Conservation (phyloP, 2,329 filamentous ascomycete species). For the Colletotrichum endophyticum region DNA sequence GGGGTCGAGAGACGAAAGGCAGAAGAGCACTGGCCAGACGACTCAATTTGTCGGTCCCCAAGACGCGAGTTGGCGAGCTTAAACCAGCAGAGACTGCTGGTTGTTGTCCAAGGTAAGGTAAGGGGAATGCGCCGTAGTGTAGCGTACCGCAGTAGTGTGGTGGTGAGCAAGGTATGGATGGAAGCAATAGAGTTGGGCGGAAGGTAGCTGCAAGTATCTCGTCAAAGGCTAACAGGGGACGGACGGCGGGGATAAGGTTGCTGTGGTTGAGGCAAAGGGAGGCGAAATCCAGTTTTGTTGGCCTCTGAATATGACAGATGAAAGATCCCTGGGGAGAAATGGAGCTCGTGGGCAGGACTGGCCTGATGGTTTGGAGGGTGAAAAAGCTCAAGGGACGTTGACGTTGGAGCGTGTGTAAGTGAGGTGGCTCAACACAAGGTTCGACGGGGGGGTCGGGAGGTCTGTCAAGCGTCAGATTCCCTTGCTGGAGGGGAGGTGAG, state of each 20-base stretch:
- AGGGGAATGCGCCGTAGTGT: neutral
- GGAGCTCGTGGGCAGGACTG: neutral
- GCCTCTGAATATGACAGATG: neutral
- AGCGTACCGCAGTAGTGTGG: neutral
- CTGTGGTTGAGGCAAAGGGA: neutral
- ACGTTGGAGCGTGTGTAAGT: neutral
- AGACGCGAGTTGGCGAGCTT: neutral
- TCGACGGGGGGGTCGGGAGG: neutral
- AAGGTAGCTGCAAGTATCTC: neutral
- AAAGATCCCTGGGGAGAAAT: neutral
- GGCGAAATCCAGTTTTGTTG: neutral
- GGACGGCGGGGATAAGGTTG: slow-evolving; percentile 10
- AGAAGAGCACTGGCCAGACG: neutral
- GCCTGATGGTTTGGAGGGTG: neutral
- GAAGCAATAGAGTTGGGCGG: neutral
- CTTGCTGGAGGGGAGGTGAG: neutral
- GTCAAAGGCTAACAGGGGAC: neutral
- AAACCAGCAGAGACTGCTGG: neutral
- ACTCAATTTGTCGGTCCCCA: neutral
- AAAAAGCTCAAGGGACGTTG: neutral
- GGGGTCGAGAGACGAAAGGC: neutral
- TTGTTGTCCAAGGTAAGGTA: neutral
- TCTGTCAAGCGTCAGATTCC: neutral
- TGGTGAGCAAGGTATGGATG: neutral
- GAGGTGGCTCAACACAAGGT: neutral